Conservation (phyloP, 1,139 yeast genomes). For the Yamadazyma friedrichii region DNA sequence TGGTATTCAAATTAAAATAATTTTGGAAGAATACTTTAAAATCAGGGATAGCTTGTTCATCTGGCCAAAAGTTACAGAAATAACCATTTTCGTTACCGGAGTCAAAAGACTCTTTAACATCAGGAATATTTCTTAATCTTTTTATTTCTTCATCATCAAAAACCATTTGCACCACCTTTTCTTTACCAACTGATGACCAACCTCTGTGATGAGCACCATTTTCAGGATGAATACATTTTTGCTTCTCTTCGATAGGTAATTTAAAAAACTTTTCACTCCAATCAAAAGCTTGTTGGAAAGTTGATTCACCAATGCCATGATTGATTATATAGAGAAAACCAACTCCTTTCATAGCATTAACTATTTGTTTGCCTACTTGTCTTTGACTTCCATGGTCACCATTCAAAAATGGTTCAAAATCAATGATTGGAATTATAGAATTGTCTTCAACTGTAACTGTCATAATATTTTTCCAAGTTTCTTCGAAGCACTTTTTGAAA, state of each 20-base stretch:
- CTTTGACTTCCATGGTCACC: conserved; percentile 15
- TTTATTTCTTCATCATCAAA: conserved; percentile 17
- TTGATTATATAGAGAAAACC: conserved; percentile 25
- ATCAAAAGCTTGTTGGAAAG: conserved; percentile 18
- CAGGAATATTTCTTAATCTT: conserved; percentile 12
- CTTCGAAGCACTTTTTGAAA: no score
- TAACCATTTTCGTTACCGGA: conserved; percentile 16
- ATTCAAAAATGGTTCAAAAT: conserved; percentile 6
- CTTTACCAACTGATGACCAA: conserved; percentile 15
- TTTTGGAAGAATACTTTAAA: conserved; percentile 15
- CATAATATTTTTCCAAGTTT: no score
- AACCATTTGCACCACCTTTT: conserved; percentile 25
- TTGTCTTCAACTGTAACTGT: neutral
- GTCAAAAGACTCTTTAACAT: conserved; percentile 25
- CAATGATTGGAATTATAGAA: conserved; percentile 5
- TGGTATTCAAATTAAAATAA: conserved; percentile 9
- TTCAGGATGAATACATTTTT: conserved; percentile 14
- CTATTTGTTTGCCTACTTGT: conserved; percentile 20
- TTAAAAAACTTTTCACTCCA: conserved; percentile 17
- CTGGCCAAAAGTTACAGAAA: conserved; percentile 23
- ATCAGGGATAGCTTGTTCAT: conserved; percentile 16
- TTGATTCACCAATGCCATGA: conserved; percentile 18
- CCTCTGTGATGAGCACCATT: conserved; percentile 20
- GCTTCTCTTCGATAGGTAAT: conserved; percentile 17
- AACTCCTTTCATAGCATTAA: conserved; percentile 16